A percentile compares a stretch with the other conserved stretches of the same genome.
phyloP scores from a whole-genome alignment of 352 stramenopile species.

The Pythium aquatile region DNA sequence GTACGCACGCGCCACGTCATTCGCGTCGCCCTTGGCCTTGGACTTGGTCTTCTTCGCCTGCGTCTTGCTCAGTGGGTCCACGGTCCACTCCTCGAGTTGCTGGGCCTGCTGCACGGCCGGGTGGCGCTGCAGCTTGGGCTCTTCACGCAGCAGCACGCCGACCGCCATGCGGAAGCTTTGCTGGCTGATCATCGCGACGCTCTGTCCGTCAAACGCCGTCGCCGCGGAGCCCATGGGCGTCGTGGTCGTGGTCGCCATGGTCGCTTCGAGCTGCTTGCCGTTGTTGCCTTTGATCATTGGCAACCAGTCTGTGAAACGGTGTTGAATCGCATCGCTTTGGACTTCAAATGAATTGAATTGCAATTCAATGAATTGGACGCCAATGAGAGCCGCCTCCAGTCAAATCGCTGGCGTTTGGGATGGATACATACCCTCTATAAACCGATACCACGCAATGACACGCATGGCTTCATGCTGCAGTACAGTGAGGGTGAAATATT shows the following conservation, averaged over 20 bases:
- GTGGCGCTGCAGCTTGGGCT: constrained; percentile 32
- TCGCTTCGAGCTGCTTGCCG: constrained; percentile 5
- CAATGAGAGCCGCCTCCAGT: constrained; percentile 19
- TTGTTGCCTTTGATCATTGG: constrained; percentile 23
- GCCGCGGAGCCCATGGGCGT: neutral
- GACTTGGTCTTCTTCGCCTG: constrained; percentile 12
- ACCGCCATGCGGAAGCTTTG: constrained; percentile 31
- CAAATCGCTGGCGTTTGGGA: constrained; percentile 13
- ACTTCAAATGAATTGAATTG: constrained; percentile 28
- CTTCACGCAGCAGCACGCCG: constrained; percentile 21
- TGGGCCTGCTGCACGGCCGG: constrained; percentile 38
- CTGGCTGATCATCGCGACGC: constrained; percentile 31
- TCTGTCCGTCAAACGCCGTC: constrained; percentile 21
- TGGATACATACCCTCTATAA: constrained; percentile 18
- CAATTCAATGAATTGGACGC: constrained; percentile 32
- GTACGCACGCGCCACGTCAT: constrained; percentile 26
- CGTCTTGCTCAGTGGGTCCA: neutral
- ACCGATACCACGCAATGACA: constrained; percentile 20
- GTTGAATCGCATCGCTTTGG: constrained; percentile 19
- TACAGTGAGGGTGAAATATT: constrained; percentile 8
- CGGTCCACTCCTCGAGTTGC: constrained; percentile 15
- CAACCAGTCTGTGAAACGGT: constrained; percentile 25
- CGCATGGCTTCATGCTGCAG: constrained; percentile 4
- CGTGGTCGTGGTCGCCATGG: neutral
- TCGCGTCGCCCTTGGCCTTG: constrained; percentile 2